Percentiles rank a stretch among this genome's conserved stretches.
phyloP scores from a whole-genome alignment of 768 basidiomycete genomes.

The Russula brevipes region DNA sequence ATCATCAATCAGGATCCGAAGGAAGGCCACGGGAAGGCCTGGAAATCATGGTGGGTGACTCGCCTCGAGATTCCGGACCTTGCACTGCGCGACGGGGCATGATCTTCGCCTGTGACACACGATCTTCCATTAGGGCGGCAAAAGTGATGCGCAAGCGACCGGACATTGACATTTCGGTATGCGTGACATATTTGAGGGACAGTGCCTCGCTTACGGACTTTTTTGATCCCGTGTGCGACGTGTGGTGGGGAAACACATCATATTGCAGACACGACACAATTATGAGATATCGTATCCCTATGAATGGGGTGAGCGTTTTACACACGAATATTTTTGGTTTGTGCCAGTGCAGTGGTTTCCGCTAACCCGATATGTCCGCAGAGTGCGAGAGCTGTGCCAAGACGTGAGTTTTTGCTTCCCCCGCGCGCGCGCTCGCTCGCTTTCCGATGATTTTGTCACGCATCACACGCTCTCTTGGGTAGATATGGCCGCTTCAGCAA shows the following conservation, averaged over 20 bases:
- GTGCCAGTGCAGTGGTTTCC: conserved; percentile 7
- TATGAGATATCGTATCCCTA: conserved; percentile 73
- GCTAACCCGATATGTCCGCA: conserved; percentile 29
- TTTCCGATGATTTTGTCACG: background rate
- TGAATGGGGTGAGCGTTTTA: conserved; percentile 57
- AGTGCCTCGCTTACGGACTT: background rate
- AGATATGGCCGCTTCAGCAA: conserved; percentile 75
- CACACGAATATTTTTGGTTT: background rate
- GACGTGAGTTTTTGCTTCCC: conserved; percentile 39
- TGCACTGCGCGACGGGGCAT: background rate
- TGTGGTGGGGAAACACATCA: background rate
- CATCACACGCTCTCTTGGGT: conserved; percentile 3
- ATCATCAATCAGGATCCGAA: conserved; percentile 64
- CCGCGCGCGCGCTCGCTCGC: background rate
- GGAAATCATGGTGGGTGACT: conserved; percentile 59
- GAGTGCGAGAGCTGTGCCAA: conserved; percentile 62
- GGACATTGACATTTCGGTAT: conserved; percentile 67
- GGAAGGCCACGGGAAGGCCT: conserved; percentile 68
- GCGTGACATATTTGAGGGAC: conserved; percentile 19
- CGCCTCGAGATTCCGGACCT: background rate
- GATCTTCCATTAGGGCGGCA: conserved; percentile 46
- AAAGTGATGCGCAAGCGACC: conserved; percentile 64
- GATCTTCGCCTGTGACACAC: background rate
- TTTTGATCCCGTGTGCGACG: background rate
- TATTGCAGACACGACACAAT: conserved; percentile 51